Conservation (phyloP, 1,284 basidiomycete species). For the Mycena citricolor region DNA sequence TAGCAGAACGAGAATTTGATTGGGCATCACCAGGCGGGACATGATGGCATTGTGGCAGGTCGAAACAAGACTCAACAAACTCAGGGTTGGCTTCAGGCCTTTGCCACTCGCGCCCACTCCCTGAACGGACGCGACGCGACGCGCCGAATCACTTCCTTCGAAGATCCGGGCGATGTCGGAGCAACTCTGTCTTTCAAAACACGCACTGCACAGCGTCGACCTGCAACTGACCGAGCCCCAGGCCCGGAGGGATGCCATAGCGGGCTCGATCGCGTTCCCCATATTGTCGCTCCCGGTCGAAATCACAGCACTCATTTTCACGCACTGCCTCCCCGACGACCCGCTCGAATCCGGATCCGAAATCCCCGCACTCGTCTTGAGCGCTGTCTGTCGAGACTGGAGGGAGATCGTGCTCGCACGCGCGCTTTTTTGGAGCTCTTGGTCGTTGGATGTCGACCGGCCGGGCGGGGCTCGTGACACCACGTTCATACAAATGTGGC, state of each 20-base stretch:
- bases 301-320: slow-evolving; percentile 12
- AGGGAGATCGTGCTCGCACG: slow-evolving; percentile 6
- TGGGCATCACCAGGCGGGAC: too few species aligned
- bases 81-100: too few species aligned
- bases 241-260: not conserved
- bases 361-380: not conserved
- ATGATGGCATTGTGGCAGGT: too few species aligned
- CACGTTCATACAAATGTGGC: not conserved
- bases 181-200: too few species aligned
- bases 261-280: slow-evolving; percentile 8
- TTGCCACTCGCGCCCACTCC: too few species aligned
- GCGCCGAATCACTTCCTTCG: too few species aligned
- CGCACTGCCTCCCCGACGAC: slow-evolving; percentile 7
- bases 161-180: too few species aligned
- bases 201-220: too few species aligned
- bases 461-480: not conserved
- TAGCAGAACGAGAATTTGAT: too few species aligned
- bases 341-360: not conserved
- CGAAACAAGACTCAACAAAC: too few species aligned
- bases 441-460: slow-evolving; percentile 9
- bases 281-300: slow-evolving; percentile 11
- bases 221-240: slow-evolving; percentile 4
- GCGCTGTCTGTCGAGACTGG: slow-evolving; percentile 11
- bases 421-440: slow-evolving; percentile 6
- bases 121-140: too few species aligned